These are phyloP conservation scores for Rhododendron ovatum DNA, from an alignment of 148 eudicot genomes.

Conservation along the genomic window DNA sequence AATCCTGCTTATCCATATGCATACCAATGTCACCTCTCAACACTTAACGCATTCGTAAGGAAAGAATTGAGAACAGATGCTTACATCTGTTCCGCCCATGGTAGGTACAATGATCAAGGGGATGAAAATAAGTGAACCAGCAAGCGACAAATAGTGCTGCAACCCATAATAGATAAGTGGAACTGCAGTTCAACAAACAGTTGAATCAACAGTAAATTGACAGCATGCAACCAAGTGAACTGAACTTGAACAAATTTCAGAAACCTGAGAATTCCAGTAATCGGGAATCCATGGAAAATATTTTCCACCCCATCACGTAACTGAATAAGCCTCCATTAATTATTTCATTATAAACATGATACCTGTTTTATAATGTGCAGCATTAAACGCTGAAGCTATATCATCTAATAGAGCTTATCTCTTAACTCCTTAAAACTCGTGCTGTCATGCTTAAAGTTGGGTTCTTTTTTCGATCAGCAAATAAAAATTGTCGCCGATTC, in stretches of 20 bases:
- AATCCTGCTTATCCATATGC: conserved; percentile 1
- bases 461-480: background rate
- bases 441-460: background rate
- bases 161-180: conserved; percentile 61
- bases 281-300: background rate
- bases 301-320: background rate
- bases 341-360: background rate
- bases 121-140: conserved; percentile 84
- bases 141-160: conserved; percentile 82
- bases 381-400: background rate
- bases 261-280: background rate
- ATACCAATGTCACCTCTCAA: background rate
- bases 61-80: conserved; percentile 17
- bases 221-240: background rate
- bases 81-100: conserved; percentile 97
- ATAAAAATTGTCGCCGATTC: background rate
- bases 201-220: conserved; percentile 8
- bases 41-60: background rate
- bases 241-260: background rate
- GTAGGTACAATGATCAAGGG: conserved; percentile 78
- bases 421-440: background rate
- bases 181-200: conserved; percentile 46
- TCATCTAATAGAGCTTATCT: background rate
- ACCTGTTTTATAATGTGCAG: background rate
- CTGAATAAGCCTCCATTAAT: background rate